Conservation (phyloP, 2,329 filamentous ascomycete species). For the Penicillium sp. region DNA sequence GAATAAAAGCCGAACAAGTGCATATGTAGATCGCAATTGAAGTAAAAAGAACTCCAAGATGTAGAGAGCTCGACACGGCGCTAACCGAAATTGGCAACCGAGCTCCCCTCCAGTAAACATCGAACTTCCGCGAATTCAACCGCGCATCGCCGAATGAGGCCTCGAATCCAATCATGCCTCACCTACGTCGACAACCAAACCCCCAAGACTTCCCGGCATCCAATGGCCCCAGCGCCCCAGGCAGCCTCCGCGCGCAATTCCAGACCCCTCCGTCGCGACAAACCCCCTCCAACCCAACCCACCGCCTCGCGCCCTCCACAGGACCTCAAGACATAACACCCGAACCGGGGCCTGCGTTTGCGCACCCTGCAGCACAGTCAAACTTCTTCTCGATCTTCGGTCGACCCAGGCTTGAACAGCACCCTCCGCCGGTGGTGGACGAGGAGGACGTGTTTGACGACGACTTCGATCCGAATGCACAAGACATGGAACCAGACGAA, state of each 20-base stretch:
- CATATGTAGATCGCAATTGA: no score
- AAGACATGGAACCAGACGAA: slow-evolving; percentile 18
- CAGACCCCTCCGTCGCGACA: slow-evolving; percentile 33
- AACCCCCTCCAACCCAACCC: slow-evolving; percentile 27
- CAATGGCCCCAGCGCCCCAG: slow-evolving; percentile 13
- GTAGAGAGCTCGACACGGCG: neutral
- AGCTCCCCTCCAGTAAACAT: neutral
- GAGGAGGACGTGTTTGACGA: slow-evolving; percentile 18
- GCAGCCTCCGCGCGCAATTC: slow-evolving; percentile 27
- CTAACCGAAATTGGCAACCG: neutral
- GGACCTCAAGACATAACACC: slow-evolving; percentile 25
- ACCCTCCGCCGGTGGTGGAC: slow-evolving; percentile 7
- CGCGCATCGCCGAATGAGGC: neutral
- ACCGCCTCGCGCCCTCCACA: slow-evolving; percentile 27
- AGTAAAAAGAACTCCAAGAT: no score
- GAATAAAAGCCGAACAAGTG: no score
- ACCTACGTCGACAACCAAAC: slow-evolving; percentile 24
- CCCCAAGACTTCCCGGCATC: slow-evolving; percentile 9
- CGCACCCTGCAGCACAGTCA: slow-evolving; percentile 12
- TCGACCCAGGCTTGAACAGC: slow-evolving; percentile 9
- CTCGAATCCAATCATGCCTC: slow-evolving; percentile 14
- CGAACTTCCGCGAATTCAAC: neutral
- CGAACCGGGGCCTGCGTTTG: slow-evolving; percentile 19
- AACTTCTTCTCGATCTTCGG: slow-evolving; percentile 21
- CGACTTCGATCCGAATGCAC: slow-evolving; percentile 13